These are phyloP conservation scores for Spathaspora sp. DNA, from an alignment of 1,139 yeast species.

Conservation along the genomic window DNA sequence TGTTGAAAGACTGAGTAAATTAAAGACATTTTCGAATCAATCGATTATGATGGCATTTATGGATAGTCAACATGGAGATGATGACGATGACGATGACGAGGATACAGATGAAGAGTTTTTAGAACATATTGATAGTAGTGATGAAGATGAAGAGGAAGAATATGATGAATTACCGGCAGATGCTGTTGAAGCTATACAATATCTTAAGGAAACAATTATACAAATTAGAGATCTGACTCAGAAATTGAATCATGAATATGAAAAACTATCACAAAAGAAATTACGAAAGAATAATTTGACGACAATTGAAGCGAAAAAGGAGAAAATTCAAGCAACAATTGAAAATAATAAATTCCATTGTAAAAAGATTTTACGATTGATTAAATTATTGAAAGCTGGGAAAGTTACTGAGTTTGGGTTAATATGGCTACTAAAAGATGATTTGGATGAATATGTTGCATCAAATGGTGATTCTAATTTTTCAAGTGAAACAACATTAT, in stretches of 20 bases:
- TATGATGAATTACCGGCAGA: constrained; percentile 32
- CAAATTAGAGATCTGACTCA: constrained; percentile 37
- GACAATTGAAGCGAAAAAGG: constrained; percentile 43
- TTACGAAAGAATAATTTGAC: constrained; percentile 39
- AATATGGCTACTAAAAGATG: constrained; percentile 40
- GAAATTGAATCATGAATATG: constrained; percentile 35
- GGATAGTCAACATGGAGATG: constrained; percentile 26
- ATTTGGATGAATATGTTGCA: constrained; percentile 38
- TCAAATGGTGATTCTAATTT: constrained; percentile 42
- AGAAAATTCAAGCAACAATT: constrained; percentile 38
- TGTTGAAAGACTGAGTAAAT: constrained; percentile 45
- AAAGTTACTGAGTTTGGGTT: constrained; percentile 34
- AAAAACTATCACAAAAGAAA: constrained; percentile 41
- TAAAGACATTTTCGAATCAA: constrained; percentile 49
- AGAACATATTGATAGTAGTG: constrained; percentile 11
- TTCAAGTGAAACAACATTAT: constrained; percentile 37
- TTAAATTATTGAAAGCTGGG: constrained; percentile 30
- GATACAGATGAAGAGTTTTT: constrained; percentile 13
- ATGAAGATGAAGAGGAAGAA: constrained; percentile 14
- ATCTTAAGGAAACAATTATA: constrained; percentile 31
- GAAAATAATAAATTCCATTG: constrained; percentile 40
- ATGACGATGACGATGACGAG: constrained; percentile 11
- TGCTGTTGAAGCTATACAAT: constrained; percentile 33
- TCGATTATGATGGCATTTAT: constrained; percentile 46
- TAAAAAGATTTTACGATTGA: constrained; percentile 35